Evolutionary conservation across 352 stramenopile species (phyloP), one percentile per base, ranked within the genome.

Genomic region (Phytophthora palmivora): DNA sequence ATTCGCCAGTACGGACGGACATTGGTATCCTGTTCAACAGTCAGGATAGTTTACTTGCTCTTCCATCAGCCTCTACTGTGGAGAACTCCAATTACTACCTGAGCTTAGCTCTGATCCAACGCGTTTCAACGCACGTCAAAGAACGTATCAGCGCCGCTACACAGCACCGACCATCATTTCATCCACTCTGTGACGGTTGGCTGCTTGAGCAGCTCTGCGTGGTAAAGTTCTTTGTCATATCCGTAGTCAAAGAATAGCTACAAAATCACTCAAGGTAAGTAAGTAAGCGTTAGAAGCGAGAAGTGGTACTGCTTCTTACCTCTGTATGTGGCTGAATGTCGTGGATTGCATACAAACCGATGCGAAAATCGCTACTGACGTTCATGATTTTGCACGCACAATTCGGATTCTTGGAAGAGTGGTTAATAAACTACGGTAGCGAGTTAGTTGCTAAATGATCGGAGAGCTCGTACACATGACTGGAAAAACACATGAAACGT

Each of bases 361-460:
- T 97, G 24, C 90, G 82, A 49, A 91, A 89, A 70, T 98, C 89
- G 28, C 94, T 97, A 63, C 97, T 96, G 6, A 98, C 85, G 52
- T 94, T 87, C 47, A 97, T 85, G 58, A 97, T 95, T 67, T 92
- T 94, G 30, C 91, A 84, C 51, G 87, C 83, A 58, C 88, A 96
- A 62, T 98, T 98, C 8, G 91, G 87, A 59, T 78, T 79, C 43
- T 70, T 67, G 32, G 67, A 75, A 2, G 67, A 80, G 65, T 98
- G 92, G 48, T 98, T 97, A 47, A 96, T 92, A 80, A 96, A 98
- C 70, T 92, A 44, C n/a, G 50, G 6, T 34, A n/a, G 11, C 49
- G 16, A 48, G n/a, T 36, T 19, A 26, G 18, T 43, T 24, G 22
- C 42, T 39, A 58, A 15, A 45, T 57, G 14, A 41, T 24, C 7